phyloP scores from a whole-genome alignment of 73 alveolate species.

The Stentor coeruleus region DNA sequence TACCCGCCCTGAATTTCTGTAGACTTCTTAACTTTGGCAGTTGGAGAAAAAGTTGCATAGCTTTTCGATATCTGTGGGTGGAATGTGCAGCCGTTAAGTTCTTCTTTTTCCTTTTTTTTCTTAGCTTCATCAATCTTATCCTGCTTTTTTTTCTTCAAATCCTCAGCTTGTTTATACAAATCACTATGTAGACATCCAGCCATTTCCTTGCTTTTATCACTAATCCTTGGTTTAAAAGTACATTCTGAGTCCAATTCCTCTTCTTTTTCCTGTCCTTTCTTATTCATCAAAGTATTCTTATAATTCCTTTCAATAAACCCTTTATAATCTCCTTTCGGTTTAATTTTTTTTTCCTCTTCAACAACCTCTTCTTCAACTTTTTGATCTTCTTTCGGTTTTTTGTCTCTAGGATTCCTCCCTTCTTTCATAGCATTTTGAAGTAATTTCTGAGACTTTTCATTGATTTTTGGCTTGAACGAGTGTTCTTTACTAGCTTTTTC shows the following conservation, averaged over 20 bases:
- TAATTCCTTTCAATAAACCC: constrained; percentile 18
- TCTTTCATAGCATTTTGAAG: background rate
- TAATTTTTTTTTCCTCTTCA: constrained; percentile 17
- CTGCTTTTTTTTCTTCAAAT: background rate
- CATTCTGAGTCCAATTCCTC: constrained; percentile 14
- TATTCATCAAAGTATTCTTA: background rate
- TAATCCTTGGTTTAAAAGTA: constrained; percentile 1
- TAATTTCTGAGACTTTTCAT: background rate
- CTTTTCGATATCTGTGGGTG: background rate
- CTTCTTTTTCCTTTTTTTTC: constrained; percentile 12
- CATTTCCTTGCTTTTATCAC: background rate
- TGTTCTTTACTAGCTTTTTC: background rate
- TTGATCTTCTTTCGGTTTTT: background rate
- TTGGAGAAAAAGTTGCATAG: background rate
- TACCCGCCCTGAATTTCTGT: background rate
- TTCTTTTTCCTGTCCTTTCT: background rate
- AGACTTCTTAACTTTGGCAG: background rate
- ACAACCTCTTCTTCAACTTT: background rate
- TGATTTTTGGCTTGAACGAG: constrained; percentile 3
- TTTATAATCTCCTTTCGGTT: background rate
- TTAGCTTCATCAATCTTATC: constrained; percentile 1
- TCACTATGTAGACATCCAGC: background rate
- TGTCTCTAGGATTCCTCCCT: background rate
- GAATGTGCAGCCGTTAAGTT: constrained; percentile 17
- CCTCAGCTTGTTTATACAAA: constrained; percentile 1